phyloP scores from a whole-genome alignment of 495 filamentous ascomycete genomes.

The Aspergillus kassunensis region DNA sequence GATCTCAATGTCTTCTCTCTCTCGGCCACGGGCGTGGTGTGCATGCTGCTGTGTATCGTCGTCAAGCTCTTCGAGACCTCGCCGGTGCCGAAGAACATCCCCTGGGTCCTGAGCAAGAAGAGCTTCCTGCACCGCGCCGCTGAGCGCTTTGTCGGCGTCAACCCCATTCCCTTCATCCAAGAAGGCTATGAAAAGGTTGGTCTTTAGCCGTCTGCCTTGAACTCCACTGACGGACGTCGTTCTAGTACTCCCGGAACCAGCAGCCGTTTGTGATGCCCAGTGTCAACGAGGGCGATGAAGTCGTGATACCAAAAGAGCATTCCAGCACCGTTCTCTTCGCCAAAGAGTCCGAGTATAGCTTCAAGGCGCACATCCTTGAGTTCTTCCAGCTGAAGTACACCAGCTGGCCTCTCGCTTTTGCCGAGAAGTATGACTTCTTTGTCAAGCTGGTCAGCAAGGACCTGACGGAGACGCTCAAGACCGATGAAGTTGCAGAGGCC shows the following conservation, averaged over 20 bases:
- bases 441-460: slow-evolving; percentile 16
- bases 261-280: slow-evolving; percentile 14
- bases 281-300: slow-evolving; percentile 15
- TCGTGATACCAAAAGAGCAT: slow-evolving; percentile 10
- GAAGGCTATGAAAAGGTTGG: slow-evolving; percentile 13
- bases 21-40: neutral
- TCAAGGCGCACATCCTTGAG: slow-evolving; percentile 10
- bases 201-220: too few relatives aligned
- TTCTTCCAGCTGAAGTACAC: slow-evolving; percentile 16
- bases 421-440: slow-evolving; percentile 13
- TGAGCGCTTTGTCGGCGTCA: slow-evolving; percentile 13
- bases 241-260: slow-evolving; percentile 10
- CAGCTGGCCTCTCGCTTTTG: slow-evolving; percentile 13
- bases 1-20: neutral
- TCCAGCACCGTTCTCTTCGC: slow-evolving; percentile 9
- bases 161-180: slow-evolving; percentile 12
- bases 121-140: slow-evolving; percentile 5
- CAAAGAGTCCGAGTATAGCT: slow-evolving; percentile 12
- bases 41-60: slow-evolving; percentile 1
- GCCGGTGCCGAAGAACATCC: slow-evolving; percentile 9
- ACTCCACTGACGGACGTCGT: neutral
- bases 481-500: slow-evolving; percentile 3
- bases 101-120: slow-evolving; percentile 11
- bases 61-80: slow-evolving; percentile 15
- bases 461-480: slow-evolving; percentile 9